Percentiles rank a stretch among this genome's conserved stretches.
These are phyloP conservation scores for Haplosporangium gracile DNA, from an alignment of 192 early-diverging fungal species.

Conservation along the genomic window DNA sequence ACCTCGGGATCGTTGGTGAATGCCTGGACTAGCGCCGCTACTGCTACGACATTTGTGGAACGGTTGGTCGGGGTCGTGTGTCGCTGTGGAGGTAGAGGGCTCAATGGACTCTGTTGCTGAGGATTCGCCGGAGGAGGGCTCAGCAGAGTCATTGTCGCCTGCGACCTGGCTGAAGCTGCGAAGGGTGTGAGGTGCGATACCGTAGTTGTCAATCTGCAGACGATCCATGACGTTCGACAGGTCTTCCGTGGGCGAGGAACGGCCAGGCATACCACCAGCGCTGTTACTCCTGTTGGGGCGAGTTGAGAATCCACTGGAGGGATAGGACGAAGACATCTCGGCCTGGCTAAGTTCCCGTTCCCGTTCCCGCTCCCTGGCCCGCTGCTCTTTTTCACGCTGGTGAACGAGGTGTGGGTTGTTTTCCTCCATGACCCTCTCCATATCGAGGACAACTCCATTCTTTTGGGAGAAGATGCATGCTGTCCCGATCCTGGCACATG, in stretches of 20 bases:
- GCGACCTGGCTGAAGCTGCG: constrained; percentile 54
- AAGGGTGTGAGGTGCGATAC: constrained; percentile 55
- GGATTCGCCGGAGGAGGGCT: constrained; percentile 24
- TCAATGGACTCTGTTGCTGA: constrained; percentile 24
- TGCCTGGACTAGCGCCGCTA: constrained; percentile 40
- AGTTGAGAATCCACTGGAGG: constrained; percentile 14
- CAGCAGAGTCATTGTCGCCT: constrained; percentile 48
- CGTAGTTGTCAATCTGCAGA: constrained; percentile 50
- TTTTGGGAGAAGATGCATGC: constrained; percentile 54
- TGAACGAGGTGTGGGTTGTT: constrained; percentile 56
- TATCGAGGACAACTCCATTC: constrained; percentile 55
- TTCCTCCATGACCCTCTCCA: constrained; percentile 56
- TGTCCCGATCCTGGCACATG: constrained; percentile 49
- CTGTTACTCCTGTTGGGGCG: constrained; percentile 39
- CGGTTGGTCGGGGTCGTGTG: constrained; percentile 54
- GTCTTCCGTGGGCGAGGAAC: constrained; percentile 27
- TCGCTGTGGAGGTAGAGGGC: not conserved
- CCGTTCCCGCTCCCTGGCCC: constrained; percentile 23
- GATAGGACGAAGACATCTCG: constrained; percentile 19
- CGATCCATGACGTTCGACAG: constrained; percentile 46
- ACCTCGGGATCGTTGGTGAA: constrained; percentile 20
- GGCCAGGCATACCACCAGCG: constrained; percentile 5
- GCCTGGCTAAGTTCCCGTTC: not conserved
- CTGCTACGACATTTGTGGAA: constrained; percentile 37
- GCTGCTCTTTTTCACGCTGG: constrained; percentile 47